Base-by-base conservation (phyloP, 192 early-diverging fungal genomes). In the Borealophlyctis nickersoniae region DNA sequence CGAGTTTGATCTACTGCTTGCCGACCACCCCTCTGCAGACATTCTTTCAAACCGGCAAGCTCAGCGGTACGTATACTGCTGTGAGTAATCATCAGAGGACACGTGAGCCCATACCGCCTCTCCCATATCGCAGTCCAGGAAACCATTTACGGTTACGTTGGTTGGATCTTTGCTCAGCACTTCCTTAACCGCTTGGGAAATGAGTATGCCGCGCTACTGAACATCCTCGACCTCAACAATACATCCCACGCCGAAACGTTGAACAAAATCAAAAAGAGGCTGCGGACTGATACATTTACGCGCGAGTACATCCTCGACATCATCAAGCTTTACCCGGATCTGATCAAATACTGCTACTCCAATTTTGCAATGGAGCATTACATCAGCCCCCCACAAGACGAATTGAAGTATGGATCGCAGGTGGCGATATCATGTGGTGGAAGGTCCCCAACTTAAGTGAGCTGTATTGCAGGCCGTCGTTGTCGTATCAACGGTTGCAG, bases 111-210 rank as follows among this genome's bases (percentile, higher is more conserved):
- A n/a, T n/a, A n/a, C n/a, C n/a, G n/a, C n/a, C n/a, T n/a, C n/a
- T n/a, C n/a, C n/a, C n/a, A n/a, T 60, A 53, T 22, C 53, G 58
- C 89, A 4, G 93, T 98, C 49, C 94, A 97, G 77, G 96, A 98
- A 78, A 82, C 93, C 4, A 88, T 95, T 60, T 98, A 98, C 73
- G 95, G 92, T 57, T 90, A 93, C 79, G 88, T 94, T 34, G 90
- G 88, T 34, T 98, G 96, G 96, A 93, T 98, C 67, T 98, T 98
- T 79, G 86, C 91, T 50, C 96, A 98, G 77, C 95, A 98, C 82
- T 98, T 98, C 81, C 81, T 98, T 58, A 98, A 98, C 81, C 89
- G 94, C 63, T 86, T 98, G 36, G 96, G 96, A 61, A 89, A 81
- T 69, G 96, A 98, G 77, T 98, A 92, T 73, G 76, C 85, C 23